These are phyloP conservation scores for Heterobasidion occidentale DNA, from an alignment of 1,284 basidiomycete species.

Conservation along the genomic window DNA sequence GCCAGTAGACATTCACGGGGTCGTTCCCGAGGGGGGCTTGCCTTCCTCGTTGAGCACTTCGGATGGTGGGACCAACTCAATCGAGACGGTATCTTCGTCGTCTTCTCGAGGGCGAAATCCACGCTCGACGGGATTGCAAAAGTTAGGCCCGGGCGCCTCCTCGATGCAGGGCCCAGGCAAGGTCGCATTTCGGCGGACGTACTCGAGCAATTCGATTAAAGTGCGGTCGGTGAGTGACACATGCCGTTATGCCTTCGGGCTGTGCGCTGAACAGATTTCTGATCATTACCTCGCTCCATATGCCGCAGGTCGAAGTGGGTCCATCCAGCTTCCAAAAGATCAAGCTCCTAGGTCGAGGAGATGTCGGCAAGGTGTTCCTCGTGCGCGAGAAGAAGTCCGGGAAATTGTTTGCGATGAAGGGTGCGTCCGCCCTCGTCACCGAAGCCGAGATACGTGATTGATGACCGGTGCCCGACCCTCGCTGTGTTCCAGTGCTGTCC, in stretches of 20 bases:
- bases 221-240: constrained; percentile 63
- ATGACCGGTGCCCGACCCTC: not conserved
- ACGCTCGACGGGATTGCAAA: constrained; percentile 27
- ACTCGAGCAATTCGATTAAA: constrained; percentile 97
- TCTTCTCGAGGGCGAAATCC: constrained; percentile 46
- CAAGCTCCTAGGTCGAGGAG: constrained; percentile 92
- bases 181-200: constrained; percentile 84
- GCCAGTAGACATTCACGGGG: constrained; percentile 41
- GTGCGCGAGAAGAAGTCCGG: constrained; percentile 93
- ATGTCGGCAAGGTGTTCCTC: constrained; percentile 94
- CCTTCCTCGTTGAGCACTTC: constrained; percentile 39
- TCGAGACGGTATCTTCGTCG: constrained; percentile 67
- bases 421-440: constrained; percentile 33
- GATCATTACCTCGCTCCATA: constrained; percentile 6
- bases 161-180: constrained; percentile 44
- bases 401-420: constrained; percentile 96
- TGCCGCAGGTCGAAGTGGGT: constrained; percentile 74
- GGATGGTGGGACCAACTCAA: constrained; percentile 55
- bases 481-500: constrained; percentile 64
- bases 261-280: constrained; percentile 3
- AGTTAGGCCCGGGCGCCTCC: constrained; percentile 14
- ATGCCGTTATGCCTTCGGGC: not conserved
- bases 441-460: not conserved
- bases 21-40: not conserved
- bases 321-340: constrained; percentile 91